Percentiles rank a stretch among this genome's conserved stretches.
Conservation (phyloP, 208 protist genomes). For the Zelonia costaricensis region DNA sequence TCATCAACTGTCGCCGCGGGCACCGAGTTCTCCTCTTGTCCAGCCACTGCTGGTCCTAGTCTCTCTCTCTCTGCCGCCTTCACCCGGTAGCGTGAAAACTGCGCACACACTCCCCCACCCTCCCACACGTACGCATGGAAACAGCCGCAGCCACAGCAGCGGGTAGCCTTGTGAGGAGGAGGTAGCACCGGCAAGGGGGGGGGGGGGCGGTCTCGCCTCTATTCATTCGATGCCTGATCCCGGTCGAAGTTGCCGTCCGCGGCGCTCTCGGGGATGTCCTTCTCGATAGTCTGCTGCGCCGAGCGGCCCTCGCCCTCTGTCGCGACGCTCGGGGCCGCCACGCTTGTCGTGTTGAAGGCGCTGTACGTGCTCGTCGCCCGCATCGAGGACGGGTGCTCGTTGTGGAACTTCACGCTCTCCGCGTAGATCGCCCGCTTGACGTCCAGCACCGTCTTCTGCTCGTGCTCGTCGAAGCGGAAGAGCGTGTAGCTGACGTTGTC, state of each 20-base stretch:
- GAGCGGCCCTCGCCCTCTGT: slow-evolving; percentile 71
- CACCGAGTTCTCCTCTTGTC: too few relatives aligned
- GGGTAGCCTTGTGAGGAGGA: background rate
- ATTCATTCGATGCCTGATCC: slow-evolving; percentile 6
- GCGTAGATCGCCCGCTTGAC: slow-evolving; percentile 87
- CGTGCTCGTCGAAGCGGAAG: slow-evolving; percentile 85
- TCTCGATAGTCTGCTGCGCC: slow-evolving; percentile 80
- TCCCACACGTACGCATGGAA: too few relatives aligned
- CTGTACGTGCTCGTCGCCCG: slow-evolving; percentile 18
- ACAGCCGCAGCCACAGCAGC: background rate
- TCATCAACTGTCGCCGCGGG: too few relatives aligned
- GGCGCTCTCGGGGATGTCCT: slow-evolving; percentile 38
- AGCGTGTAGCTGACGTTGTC: slow-evolving; percentile 47
- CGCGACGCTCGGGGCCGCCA: slow-evolving; percentile 40
- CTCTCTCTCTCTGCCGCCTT: too few relatives aligned
- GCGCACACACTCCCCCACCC: too few relatives aligned
- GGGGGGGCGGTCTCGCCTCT: too few relatives aligned
- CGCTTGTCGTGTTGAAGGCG: slow-evolving; percentile 22
- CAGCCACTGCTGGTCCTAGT: too few relatives aligned
- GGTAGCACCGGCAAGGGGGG: too few relatives aligned
- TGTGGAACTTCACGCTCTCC: slow-evolving; percentile 80
- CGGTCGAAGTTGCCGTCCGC: slow-evolving; percentile 47
- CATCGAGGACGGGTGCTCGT: slow-evolving; percentile 37
- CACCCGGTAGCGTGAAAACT: too few relatives aligned
- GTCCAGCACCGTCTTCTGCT: slow-evolving; percentile 71